Conservation (phyloP, 164 flowering plant genomes). For the Umbilicus rupestris region DNA sequence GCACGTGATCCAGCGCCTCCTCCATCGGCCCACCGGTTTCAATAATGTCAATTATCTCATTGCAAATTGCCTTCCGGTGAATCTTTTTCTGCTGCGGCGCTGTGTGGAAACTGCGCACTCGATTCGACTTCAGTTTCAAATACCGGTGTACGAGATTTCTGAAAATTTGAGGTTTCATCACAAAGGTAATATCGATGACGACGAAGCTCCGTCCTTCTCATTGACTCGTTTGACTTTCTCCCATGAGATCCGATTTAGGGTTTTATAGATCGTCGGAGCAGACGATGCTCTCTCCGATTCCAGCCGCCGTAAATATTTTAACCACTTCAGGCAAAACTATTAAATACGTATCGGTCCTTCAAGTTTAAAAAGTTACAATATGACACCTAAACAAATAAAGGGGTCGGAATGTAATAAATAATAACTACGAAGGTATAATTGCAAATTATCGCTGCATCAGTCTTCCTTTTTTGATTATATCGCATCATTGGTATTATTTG, state of each 20-base stretch:
- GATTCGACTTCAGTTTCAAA: neutral
- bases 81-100: neutral
- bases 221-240: conserved; percentile 1
- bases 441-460: no score
- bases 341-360: neutral
- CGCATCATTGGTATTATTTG: no score
- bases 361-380: neutral
- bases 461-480: no score
- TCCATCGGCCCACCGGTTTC: conserved; percentile 29
- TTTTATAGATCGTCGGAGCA: neutral
- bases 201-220: neutral
- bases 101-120: conserved; percentile 3
- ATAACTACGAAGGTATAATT: no score
- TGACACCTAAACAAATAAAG: no score
- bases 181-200: neutral
- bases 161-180: neutral
- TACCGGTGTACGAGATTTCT: neutral
- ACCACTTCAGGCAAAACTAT: neutral
- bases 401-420: no score
- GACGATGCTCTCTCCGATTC: neutral
- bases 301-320: neutral
- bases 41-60: conserved; percentile 4
- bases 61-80: conserved; percentile 1
- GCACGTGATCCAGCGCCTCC: conserved; percentile 25
- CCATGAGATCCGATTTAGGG: neutral